Conservation (phyloP, 83 land plant species). For the Picea abies region DNA sequence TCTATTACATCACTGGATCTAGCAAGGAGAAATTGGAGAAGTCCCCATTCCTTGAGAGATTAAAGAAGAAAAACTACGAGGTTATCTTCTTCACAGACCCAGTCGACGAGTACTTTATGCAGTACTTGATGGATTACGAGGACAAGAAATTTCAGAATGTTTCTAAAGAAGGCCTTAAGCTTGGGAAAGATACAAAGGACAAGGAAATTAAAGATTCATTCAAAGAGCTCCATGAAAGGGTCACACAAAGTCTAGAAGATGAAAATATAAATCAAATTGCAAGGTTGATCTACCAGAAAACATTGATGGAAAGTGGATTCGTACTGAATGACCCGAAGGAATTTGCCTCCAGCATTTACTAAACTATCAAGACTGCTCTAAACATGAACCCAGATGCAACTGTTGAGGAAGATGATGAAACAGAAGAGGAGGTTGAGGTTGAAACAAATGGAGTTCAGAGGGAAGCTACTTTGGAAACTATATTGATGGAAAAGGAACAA, state of each 20-base stretch:
- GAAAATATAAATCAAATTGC: constrained; percentile 77
- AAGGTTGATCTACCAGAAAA: constrained; percentile 86
- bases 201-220: constrained; percentile 89
- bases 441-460: constrained; percentile 47
- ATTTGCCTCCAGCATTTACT: constrained; percentile 82
- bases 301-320: constrained; percentile 97
- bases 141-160: too few relatives aligned
- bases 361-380: constrained; percentile 73
- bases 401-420: constrained; percentile 89
- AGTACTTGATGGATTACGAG: constrained; percentile 98
- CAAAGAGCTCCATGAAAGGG: constrained; percentile 83
- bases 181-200: too few relatives aligned
- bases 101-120: constrained; percentile 96
- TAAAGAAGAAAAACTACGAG: constrained; percentile 92
- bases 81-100: constrained; percentile 98
- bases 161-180: too few relatives aligned
- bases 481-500: too few relatives aligned
- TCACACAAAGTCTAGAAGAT: constrained; percentile 68
- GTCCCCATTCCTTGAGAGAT: constrained; percentile 95
- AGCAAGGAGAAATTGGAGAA: constrained; percentile 90
- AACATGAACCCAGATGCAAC: constrained; percentile 84
- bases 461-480: too few relatives aligned
- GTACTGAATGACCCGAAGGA: constrained; percentile 77
- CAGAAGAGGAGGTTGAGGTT: constrained; percentile 56
- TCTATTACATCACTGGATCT: constrained; percentile 90